phyloP scores from a whole-genome alignment of 768 basidiomycete species.

The Suillus subluteus region DNA sequence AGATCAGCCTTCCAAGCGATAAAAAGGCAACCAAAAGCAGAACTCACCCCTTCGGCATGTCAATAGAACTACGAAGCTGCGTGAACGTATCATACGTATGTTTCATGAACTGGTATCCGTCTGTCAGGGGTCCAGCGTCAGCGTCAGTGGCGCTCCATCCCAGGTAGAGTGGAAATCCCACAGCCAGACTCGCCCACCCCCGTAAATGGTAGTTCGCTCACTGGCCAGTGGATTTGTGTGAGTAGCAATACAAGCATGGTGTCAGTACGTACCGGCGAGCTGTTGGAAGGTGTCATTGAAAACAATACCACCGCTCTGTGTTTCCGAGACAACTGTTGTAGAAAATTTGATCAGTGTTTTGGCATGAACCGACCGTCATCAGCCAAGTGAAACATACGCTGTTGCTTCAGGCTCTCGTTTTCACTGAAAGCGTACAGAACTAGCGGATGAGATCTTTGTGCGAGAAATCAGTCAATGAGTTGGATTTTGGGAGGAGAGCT shows the following conservation, averaged over 20 bases:
- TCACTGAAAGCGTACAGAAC: slow-evolving; percentile 69
- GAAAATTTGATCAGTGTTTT: neutral
- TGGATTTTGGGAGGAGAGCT: slow-evolving; percentile 15
- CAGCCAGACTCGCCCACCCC: slow-evolving; percentile 69
- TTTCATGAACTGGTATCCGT: slow-evolving; percentile 56
- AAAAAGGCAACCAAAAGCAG: neutral
- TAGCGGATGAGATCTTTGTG: slow-evolving; percentile 56
- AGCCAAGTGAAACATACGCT: slow-evolving; percentile 32
- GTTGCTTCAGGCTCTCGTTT: slow-evolving; percentile 41
- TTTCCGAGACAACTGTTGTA: slow-evolving; percentile 52
- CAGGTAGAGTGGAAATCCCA: slow-evolving; percentile 36
- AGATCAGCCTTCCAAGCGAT: slow-evolving; percentile 12
- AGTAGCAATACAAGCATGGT: slow-evolving; percentile 10
- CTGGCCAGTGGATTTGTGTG: slow-evolving; percentile 24
- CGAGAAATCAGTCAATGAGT: slow-evolving; percentile 3
- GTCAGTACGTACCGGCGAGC: slow-evolving; percentile 43
- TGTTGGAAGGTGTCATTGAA: slow-evolving; percentile 68
- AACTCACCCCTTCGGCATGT: slow-evolving; percentile 61
- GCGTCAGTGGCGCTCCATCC: neutral
- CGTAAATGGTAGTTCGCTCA: slow-evolving; percentile 49
- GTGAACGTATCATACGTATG: slow-evolving; percentile 60
- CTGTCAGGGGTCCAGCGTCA: slow-evolving; percentile 32
- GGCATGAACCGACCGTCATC: slow-evolving; percentile 27
- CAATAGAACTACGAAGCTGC: slow-evolving; percentile 50
- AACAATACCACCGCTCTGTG: slow-evolving; percentile 57